Evolutionary conservation across 1,139 yeast species (phyloP), one percentile per base, ranked within the genome.

Genomic region (Geotrichum citri-aurantii): DNA sequence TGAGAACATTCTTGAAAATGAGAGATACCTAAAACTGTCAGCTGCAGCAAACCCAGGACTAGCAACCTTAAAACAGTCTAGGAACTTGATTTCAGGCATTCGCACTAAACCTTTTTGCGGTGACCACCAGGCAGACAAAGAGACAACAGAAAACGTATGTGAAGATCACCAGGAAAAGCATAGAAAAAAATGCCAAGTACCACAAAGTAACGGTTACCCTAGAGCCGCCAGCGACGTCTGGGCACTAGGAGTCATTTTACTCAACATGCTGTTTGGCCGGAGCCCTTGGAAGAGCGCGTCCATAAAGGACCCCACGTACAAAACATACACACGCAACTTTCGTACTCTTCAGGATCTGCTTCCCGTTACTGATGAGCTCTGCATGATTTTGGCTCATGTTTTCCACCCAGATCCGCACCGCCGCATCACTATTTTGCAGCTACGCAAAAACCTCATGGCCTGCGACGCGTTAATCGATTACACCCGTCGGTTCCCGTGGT

Each of bases 161-260:
- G 19, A 49, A 49, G 14, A 17, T 4, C 17, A 8, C 29, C 37
- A 29, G 11, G n/a, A 37, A 31, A 44, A 47, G 31, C 24, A 42
- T 29, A 21, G 17, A 11, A 27, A 23, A 37, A 2, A 14, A 37
- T 3, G 4, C 5, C 24, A 44, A 11, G 3, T 26, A 3, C 24
- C 40, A 11, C 48, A 50, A 26, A 57, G 59, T 29, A 57, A 57
- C 19, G 59, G 59, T 4, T 57, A 50, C 17, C 59, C 59, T 7
- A 54, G 50, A 27, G 42, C 59, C 19, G 48, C 59, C 1, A 54
- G 57, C 55, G 97, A 91, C 69, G 81, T 89, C 29, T 91, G 97
- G 97, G 87, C 96, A 1, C 75, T 91, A 59, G 95, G 95, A 1
- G 85, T 91, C 29, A 84, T 91, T 37, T 76, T 91, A 61, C 83